Evolutionary conservation across 2,329 filamentous ascomycete species (phyloP), one percentile per base, ranked within the genome.

Genomic region (Aureobasidium sp.): DNA sequence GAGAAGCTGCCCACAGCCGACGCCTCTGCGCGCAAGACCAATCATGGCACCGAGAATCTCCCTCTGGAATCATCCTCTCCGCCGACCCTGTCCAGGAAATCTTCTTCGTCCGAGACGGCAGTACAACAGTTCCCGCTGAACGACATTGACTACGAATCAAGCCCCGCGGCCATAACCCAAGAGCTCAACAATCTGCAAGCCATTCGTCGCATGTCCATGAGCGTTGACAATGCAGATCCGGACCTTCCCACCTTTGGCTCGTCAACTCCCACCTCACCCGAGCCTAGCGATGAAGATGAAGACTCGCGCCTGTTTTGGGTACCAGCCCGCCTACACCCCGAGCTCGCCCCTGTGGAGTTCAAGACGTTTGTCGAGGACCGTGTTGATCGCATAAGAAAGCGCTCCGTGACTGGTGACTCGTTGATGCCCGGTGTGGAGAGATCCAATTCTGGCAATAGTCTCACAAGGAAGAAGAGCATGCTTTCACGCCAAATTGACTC

Each of bases 321-420:
- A 6, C 94, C 94, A 5, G 94, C 94, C 29, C 85, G 91, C 62
- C 83, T 99, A 32, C 94, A 99, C 69, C 94, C 94, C 0, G 94
- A 99, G 74, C 80, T 99, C 51, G 94, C 94, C 3, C 94, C 94
- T 1, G 91, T 89, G 71, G 94, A 97, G 68, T 99, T 97, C 80
- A 97, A 96, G 75, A 93, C 88, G 1, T 99, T 97, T 67, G 82
- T 99, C 2, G 93, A 99, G 70, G 95, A 92, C 65, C 87, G 92
- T 70, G 90, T 97, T 13, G 89, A 96, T 67, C 88, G 90, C 37
- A 96, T 97, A 68, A 87, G 91, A 72, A 82, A 92, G 66, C 85
- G 90, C 68, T 96, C 92, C 1, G 87, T 88, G 29, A 91, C 75
- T 50, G 68, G 73, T 87, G 67, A 87, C 81, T 65, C 80, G 41